These are phyloP conservation scores for Zasmidium citrigriseum DNA, from an alignment of 2,329 filamentous ascomycete species.

Conservation along the genomic window DNA sequence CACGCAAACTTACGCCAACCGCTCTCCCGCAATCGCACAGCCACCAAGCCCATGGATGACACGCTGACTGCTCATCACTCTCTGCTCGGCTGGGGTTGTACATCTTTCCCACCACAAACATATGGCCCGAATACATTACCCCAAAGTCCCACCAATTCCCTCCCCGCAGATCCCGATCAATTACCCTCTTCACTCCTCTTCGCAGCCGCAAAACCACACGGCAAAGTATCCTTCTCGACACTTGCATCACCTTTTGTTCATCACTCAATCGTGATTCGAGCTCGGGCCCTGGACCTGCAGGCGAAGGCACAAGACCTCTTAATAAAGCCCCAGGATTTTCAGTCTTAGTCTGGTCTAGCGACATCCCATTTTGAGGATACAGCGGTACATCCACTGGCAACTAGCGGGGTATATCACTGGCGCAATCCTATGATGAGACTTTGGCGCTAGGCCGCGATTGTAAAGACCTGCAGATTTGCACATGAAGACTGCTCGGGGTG, in stretches of 20 bases:
- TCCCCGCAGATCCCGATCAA: neutral
- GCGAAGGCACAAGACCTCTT: neutral
- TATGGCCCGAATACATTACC: neutral
- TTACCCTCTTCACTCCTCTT: neutral
- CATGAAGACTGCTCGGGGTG: neutral
- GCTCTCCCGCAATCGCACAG: too few species aligned
- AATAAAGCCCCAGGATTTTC: neutral
- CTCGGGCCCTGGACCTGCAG: neutral
- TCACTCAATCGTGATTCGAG: neutral
- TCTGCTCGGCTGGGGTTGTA: neutral
- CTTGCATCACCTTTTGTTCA: neutral
- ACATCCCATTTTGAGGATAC: neutral
- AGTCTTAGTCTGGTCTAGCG: neutral
- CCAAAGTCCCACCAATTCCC: neutral
- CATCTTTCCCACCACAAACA: neutral
- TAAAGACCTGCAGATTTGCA: neutral
- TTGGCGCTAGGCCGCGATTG: neutral
- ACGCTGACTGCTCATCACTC: neutral
- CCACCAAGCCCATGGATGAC: too few species aligned
- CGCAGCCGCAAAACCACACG: neutral
- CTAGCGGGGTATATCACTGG: neutral
- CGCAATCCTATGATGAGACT: constrained; percentile 1
- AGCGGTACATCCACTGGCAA: too few species aligned
- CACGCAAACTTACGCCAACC: too few species aligned
- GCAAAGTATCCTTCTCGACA: neutral